A percentile compares a stretch with the other conserved stretches of the same genome.
Conservation (phyloP, 345 rosid genomes). For the Gynandropsis gynandra region DNA sequence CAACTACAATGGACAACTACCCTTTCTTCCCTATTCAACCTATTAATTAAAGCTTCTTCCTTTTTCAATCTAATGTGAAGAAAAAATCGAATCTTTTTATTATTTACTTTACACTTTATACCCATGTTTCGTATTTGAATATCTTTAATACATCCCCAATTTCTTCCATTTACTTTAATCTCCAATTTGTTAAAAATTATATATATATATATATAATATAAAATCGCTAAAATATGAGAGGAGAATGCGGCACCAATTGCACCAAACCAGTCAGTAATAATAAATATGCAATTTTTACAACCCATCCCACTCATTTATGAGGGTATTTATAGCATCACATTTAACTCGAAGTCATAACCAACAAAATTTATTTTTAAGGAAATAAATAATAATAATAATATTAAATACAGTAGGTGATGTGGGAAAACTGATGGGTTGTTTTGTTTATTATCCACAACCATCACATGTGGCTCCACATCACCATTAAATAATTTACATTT, state of each 20-base stretch:
- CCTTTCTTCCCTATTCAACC: too few relatives aligned
- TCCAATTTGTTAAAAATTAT: too few relatives aligned
- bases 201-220: too few relatives aligned
- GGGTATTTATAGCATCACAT: slow-evolving; percentile 15
- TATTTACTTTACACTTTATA: too few relatives aligned
- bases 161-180: too few relatives aligned
- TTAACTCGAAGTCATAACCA: slow-evolving; percentile 11
- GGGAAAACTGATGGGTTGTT: slow-evolving; percentile 15
- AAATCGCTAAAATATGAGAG: too few relatives aligned
- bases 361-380: background rate
- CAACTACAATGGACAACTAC: too few relatives aligned
- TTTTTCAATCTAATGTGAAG: too few relatives aligned
- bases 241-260: background rate
- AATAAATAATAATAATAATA: background rate
- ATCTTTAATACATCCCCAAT: too few relatives aligned
- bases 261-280: slow-evolving; percentile 12
- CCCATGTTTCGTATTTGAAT: too few relatives aligned
- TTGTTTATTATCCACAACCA: slow-evolving; percentile 15
- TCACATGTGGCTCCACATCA: slow-evolving; percentile 19
- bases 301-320: slow-evolving; percentile 29
- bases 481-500: background rate
- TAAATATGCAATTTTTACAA: slow-evolving; percentile 21
- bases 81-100: too few relatives aligned
- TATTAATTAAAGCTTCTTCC: too few relatives aligned
- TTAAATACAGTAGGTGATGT: slow-evolving; percentile 24